Evolutionary conservation across 2,329 filamentous ascomycete species (phyloP), one percentile per base, ranked within the genome.

Genomic region (Fusarium lyarnte): DNA sequence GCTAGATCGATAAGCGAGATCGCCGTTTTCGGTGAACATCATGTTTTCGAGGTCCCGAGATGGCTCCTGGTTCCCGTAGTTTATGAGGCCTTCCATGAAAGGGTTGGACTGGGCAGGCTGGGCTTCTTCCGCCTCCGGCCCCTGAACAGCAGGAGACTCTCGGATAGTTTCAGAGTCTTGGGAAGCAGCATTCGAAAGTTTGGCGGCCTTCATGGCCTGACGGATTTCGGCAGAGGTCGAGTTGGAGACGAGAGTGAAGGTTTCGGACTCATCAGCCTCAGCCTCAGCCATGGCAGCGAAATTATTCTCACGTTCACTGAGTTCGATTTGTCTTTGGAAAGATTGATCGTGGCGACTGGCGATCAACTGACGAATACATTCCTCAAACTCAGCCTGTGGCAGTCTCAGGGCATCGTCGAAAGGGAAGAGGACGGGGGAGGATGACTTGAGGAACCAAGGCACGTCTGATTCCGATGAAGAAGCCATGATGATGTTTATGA

Each of bases 21-120:
- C 87, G 7, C 63, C 73, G 63, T 90, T 89, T 38, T 86, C 83
- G 0, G 87, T 90, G n/a, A 83, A 74, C 78, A 86, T 86, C 77
- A 84, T 85, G 75, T 85, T 85, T 5, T 83, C 76, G 49, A 79
- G 75, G 36, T 78, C 58, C 5, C 41, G 60, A 19, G 63, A 39
- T 36, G 51, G 33, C 6, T 72, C 52, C 8, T 73, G 46, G 7
- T 70, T 67, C 14, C 35, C 46, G n/a, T 76, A 62, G n/a, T 70
- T 73, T 31, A 78, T 41, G 2, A 84, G 75, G 19, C 78, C 80
- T 6, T 79, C 63, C 76, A 84, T 81, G 69, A 83, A 84, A 14
- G 80, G 77, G 45, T 80, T 59, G 3, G 59, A 67, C 31, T 59
- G 46, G 25, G 25, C 25, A 6, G 53, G 43, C 17, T 45, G 47